Conservation (phyloP, 1,284 basidiomycete species). For the Trichosporon inkin region DNA sequence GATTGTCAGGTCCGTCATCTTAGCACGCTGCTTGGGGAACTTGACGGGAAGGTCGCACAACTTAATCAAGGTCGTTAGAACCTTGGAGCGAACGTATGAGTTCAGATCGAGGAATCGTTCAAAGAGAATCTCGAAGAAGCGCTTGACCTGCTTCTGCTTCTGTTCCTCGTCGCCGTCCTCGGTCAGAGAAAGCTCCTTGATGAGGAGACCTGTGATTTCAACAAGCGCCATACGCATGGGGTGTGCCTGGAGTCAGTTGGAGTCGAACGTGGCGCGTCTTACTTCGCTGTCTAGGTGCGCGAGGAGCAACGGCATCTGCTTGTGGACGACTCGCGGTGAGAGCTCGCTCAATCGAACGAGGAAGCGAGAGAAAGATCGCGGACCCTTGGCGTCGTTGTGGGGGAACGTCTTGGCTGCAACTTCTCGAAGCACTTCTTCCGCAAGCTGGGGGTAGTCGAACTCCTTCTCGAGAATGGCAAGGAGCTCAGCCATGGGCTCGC, state of each 20-base stretch:
- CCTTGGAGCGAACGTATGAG: conserved; percentile 85
- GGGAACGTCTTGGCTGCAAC: conserved; percentile 42
- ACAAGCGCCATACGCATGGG: conserved; percentile 92
- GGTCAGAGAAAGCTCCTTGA: conserved; percentile 66
- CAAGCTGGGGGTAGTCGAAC: conserved; percentile 83
- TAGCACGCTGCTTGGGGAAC: conserved; percentile 80
- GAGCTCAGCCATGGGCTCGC: conserved; percentile 90
- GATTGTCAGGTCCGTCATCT: conserved; percentile 70
- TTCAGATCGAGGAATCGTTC: conserved; percentile 84
- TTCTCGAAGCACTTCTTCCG: conserved; percentile 75
- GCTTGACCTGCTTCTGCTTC: conserved; percentile 74
- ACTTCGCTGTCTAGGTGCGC: conserved; percentile 90
- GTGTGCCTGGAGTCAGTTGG: conserved; percentile 62
- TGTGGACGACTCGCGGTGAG: conserved; percentile 77
- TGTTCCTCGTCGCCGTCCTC: conserved; percentile 60
- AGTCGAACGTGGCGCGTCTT: conserved; percentile 27
- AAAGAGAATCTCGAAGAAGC: conserved; percentile 76
- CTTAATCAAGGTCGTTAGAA: conserved; percentile 69
- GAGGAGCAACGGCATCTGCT: conserved; percentile 81
- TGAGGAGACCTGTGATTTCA: conserved; percentile 76
- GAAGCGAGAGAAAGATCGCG: conserved; percentile 80
- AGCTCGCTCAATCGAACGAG: conserved; percentile 76
- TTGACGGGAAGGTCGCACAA: conserved; percentile 67
- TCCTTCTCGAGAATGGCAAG: conserved; percentile 74
- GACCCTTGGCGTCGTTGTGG: conserved; percentile 72